phyloP scores from a whole-genome alignment of 2,329 filamentous ascomycete genomes.

The Diaporthe longicolla region DNA sequence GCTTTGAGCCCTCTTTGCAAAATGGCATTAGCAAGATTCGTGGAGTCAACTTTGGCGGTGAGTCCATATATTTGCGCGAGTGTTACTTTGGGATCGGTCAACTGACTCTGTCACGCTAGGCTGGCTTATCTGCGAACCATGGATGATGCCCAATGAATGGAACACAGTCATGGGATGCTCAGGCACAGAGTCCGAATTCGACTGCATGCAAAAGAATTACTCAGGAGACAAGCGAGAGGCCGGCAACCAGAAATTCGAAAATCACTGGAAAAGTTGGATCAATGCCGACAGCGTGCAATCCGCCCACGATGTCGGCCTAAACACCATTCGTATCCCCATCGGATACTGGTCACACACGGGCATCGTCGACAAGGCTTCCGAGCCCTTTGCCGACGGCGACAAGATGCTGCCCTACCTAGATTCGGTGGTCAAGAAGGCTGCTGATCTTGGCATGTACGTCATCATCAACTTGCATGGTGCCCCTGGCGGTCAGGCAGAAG shows the following conservation, averaged over 20 bases:
- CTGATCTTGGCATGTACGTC: slow-evolving; percentile 1
- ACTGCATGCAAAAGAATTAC: slow-evolving; percentile 60
- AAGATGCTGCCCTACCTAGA: slow-evolving; percentile 4
- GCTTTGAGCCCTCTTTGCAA: background rate
- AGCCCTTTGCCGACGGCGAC: slow-evolving; percentile 65
- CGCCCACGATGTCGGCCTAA: slow-evolving; percentile 65
- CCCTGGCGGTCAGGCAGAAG: background rate
- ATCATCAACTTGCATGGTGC: slow-evolving; percentile 6
- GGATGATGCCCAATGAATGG: slow-evolving; percentile 65
- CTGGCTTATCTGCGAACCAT: slow-evolving; percentile 55
- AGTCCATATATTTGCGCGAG: slow-evolving; percentile 59
- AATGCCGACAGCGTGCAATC: slow-evolving; percentile 62
- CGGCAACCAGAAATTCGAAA: slow-evolving; percentile 56
- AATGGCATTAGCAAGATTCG: slow-evolving; percentile 58
- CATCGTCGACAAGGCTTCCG: slow-evolving; percentile 60
- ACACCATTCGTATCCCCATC: slow-evolving; percentile 67
- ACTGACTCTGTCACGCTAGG: background rate
- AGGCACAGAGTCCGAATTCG: slow-evolving; percentile 63
- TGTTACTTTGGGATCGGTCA: background rate
- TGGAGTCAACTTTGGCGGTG: slow-evolving; percentile 68
- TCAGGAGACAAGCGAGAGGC: slow-evolving; percentile 59
- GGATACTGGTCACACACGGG: slow-evolving; percentile 70
- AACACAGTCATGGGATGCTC: slow-evolving; percentile 60
- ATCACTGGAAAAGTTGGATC: slow-evolving; percentile 66
- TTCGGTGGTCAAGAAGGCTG: slow-evolving; percentile 9